phyloP scores from a whole-genome alignment of 108 stramenopile species.

The Cyclostephanos tholiformis region DNA sequence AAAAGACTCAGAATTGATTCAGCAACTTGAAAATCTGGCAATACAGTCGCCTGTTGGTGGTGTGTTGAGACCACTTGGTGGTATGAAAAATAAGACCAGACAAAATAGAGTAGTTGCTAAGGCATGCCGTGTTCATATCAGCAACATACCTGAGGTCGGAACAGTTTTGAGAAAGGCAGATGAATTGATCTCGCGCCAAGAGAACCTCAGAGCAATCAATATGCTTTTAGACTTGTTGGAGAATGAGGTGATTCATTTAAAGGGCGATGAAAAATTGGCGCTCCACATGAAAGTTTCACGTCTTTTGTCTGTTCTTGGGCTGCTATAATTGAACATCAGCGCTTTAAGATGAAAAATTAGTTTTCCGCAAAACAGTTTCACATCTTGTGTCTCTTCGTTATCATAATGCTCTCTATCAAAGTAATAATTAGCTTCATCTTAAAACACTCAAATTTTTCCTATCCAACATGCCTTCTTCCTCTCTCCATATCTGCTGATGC shows the following conservation, averaged over 20 bases:
- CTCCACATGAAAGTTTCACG: conserved; percentile 34
- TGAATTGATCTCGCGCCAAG: conserved; percentile 18
- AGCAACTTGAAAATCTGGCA: conserved; percentile 24
- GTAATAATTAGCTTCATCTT: too few species aligned
- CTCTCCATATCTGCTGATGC: too few species aligned
- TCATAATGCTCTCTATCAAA: too few species aligned
- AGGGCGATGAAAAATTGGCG: conserved; percentile 34
- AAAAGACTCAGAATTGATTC: not conserved
- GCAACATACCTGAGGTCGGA: not conserved
- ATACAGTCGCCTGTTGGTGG: conserved; percentile 6
- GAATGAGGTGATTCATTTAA: conserved; percentile 8
- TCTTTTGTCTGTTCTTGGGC: conserved; percentile 30
- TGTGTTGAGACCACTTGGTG: conserved; percentile 23
- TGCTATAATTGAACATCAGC: conserved; percentile 24
- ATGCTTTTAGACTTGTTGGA: conserved; percentile 37
- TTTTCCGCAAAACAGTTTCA: too few species aligned
- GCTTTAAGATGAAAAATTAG: too few species aligned
- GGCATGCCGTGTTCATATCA: conserved; percentile 3
- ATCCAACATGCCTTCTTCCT: too few species aligned
- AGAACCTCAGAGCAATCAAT: conserved; percentile 39
- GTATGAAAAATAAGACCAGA: conserved; percentile 20
- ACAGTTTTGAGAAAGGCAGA: conserved; percentile 27
- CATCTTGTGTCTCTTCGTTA: too few species aligned
- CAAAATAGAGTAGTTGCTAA: conserved; percentile 23
- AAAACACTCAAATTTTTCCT: too few species aligned